Base-by-base conservation (phyloP, 306 rosid genomes). In the Cucumis melo region DNA sequence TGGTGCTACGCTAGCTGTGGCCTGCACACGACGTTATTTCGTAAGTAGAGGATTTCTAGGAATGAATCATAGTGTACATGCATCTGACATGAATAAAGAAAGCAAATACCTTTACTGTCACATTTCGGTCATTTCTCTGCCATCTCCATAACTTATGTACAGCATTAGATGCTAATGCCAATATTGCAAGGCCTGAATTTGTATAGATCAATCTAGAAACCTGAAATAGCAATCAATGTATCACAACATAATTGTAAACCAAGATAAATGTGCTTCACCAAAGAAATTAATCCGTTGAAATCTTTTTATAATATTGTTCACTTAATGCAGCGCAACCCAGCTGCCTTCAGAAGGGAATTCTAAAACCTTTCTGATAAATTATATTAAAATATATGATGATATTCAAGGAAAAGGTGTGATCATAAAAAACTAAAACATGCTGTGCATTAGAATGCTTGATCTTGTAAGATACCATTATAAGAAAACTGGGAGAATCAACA, bases 121-220 rank as follows among this genome's bases (percentile, higher is more conserved):
- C 8, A 70, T 79, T 95, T 73, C 93, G 83, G 8, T 92, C 97
- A 90, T 88, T 92, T 85, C 89, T 87, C 89, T 89, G 98, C 99
- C 99, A 95, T 84, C 88, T 95, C 99, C 99, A 95, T 80, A 95
- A 93, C 84, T 95, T 95, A 81, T 95, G 99, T 81, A 90, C 97
- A 41, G 97, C 99, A 92, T 90, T 95, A 79, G 98, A 90, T 79
- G 99, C 92, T 85, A 95, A 88, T 44, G 98, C 99, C 86, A 95
- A 82, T 82, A 95, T 83, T 5, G 97, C 96, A 60, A 89, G 85
- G 78, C 98, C 99, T 53, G 96, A 91, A 83, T 95, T 95, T 64
- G 99, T 95, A 81, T 95, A 95, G 74, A 95, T 92, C 85, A 95
- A 85, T 81, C 98, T 89, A 78, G 98, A 87, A 78, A 95, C 97